Conservation (phyloP, 1,284 basidiomycete genomes). For the Sporisorium reilianum region DNA sequence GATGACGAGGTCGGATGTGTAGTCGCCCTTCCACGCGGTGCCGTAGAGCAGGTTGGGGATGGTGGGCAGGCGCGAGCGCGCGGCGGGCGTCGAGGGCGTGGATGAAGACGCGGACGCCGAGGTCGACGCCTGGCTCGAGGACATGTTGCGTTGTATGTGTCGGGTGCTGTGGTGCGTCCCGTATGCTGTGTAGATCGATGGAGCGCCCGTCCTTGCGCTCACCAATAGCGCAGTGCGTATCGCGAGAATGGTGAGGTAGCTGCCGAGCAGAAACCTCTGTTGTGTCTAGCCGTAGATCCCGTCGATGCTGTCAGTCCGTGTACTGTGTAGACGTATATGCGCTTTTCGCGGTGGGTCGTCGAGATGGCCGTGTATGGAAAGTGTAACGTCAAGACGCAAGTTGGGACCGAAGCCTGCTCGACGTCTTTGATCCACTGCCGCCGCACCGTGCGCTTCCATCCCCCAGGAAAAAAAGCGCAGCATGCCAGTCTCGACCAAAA, state of each 20-base stretch:
- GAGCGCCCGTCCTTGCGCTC: background rate
- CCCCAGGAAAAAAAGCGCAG: background rate
- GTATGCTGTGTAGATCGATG: background rate
- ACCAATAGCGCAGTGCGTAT: background rate
- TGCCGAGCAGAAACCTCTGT: background rate
- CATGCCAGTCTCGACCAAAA: background rate
- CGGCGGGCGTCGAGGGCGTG: conserved; percentile 8
- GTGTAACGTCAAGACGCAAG: no score
- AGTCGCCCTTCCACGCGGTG: conserved; percentile 65
- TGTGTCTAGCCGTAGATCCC: background rate
- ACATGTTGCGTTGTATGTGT: no score
- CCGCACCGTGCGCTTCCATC: no score
- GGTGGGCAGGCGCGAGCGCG: conserved; percentile 19
- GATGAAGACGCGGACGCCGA: conserved; percentile 10
- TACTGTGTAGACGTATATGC: no score
- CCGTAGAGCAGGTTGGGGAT: conserved; percentile 65
- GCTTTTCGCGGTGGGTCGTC: no score
- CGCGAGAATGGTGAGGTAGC: conserved; percentile 2
- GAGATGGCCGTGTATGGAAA: no score
- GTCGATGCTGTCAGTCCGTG: background rate
- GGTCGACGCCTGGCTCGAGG: conserved; percentile 20
- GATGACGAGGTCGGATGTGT: conserved; percentile 55
- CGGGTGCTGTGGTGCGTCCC: background rate
- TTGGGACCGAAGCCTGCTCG: no score
- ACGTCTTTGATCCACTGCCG: no score